Base-by-base conservation (phyloP, 2,329 filamentous ascomycete species). In the Xylariaceae sp. region DNA sequence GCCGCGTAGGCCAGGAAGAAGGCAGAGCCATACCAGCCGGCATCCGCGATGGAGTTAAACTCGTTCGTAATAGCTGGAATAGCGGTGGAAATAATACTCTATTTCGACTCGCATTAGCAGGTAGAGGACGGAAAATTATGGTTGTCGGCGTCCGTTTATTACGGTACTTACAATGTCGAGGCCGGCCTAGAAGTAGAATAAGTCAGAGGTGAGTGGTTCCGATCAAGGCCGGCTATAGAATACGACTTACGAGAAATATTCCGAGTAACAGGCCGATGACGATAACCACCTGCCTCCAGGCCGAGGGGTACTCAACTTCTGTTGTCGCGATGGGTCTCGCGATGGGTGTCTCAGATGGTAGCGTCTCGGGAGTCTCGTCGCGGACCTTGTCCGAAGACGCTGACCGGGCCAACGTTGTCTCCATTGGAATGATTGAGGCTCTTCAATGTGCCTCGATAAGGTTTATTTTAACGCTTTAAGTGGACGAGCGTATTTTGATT, bases 11-110 rank as follows among this genome's bases (percentile, higher is more conserved):
- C 67, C 11, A 75, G 60, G 43, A 72, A 65, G 51, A 70, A 74
- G 6, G 66, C 69, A 4, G 66, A 67, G 26, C 70, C 70, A 61
- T 74, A 74, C 73, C 72, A 74, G 23, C 69, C 70, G n/a, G 71
- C 63, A 48, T 74, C 68, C 1, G 65, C 53, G n/a, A 71, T 58
- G 11, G 67, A 67, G 56, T 70, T 62, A 59, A 73, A 73, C 26
- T 69, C 66, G 24, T 41, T 45, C 3, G 60, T 64, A 19, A 66
- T 66, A 1, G 45, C 53, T 8, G 65, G 65, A 12, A 67, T 62
- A 1, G 65, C 65, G 0, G 63, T 67, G 1, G 59, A 37, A 24
- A 67, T 61, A 50, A 65, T 64, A 14, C 34, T 55, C 55, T 53
- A n/a, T 26, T n/a, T n/a, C n/a, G n/a, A n/a, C n/a, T n/a, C n/a